A percentile compares a stretch with the other conserved stretches of the same genome.
phyloP scores from a whole-genome alignment of 768 basidiomycete genomes.

The Sporobolomyces phaffii region DNA sequence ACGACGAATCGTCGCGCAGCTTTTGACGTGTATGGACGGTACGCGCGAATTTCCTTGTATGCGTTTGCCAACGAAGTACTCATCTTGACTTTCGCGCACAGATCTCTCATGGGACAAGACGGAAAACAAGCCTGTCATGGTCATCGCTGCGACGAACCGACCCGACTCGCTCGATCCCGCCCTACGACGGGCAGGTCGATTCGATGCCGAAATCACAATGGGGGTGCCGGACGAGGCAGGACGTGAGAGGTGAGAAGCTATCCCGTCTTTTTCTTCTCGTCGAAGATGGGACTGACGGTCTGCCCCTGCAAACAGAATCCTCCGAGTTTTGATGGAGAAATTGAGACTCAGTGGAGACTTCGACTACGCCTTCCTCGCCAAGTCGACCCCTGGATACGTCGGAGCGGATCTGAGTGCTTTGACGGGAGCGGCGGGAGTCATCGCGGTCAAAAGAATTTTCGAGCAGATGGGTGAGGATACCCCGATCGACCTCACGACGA shows the following conservation, averaged over 20 bases:
- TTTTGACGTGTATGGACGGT: constrained; percentile 99
- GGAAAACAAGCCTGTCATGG: constrained; percentile 83
- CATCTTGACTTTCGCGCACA: too few relatives aligned
- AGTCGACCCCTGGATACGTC: constrained; percentile 92
- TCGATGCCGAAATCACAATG: constrained; percentile 97
- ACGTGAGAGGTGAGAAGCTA: constrained; percentile 65
- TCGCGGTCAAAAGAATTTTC: constrained; percentile 95
- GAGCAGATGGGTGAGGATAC: constrained; percentile 63
- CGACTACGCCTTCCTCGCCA: constrained; percentile 75
- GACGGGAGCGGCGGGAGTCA: constrained; percentile 87
- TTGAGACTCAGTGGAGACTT: constrained; percentile 81
- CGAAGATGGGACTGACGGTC: too few relatives aligned
- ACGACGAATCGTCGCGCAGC: constrained; percentile 90
- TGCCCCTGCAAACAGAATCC: constrained; percentile 72
- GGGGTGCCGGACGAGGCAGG: constrained; percentile 89
- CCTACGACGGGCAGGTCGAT: constrained; percentile 82
- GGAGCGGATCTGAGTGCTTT: constrained; percentile 88
- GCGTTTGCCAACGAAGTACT: too few relatives aligned
- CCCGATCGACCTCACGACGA: constrained; percentile 51
- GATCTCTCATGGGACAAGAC: constrained; percentile 94
- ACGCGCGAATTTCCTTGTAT: not conserved
- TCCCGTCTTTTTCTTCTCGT: not conserved
- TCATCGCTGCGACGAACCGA: constrained; percentile 93
- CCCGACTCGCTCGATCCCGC: constrained; percentile 93
- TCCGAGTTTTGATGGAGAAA: constrained; percentile 75